phyloP scores from a whole-genome alignment of 768 basidiomycete genomes.

The Rhizopogon vulgaris region DNA sequence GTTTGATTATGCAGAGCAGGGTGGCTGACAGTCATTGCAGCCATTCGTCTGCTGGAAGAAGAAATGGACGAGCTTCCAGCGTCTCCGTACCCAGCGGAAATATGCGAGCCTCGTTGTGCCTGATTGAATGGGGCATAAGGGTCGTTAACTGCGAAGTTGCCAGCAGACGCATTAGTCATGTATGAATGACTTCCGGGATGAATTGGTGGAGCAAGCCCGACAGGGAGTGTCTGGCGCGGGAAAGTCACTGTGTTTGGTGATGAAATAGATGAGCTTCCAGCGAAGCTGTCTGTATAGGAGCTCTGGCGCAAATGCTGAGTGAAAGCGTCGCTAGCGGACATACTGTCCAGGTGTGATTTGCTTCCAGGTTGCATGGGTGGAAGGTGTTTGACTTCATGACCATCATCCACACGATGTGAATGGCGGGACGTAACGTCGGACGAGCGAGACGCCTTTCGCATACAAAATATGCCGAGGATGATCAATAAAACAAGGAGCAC shows the following conservation, averaged over 20 bases:
- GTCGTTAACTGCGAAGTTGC: neutral
- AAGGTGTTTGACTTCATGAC: slow-evolving; percentile 9
- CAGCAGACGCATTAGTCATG: slow-evolving; percentile 1
- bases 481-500: slow-evolving; percentile 46
- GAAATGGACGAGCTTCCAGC: slow-evolving; percentile 15
- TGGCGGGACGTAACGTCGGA: slow-evolving; percentile 26
- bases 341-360: neutral
- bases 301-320: slow-evolving; percentile 10
- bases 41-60: slow-evolving; percentile 31
- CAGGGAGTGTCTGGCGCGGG: slow-evolving; percentile 19
- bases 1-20: slow-evolving; percentile 7
- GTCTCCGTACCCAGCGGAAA: slow-evolving; percentile 13
- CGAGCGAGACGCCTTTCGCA: slow-evolving; percentile 13
- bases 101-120: slow-evolving; percentile 7
- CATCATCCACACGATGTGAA: slow-evolving; percentile 35
- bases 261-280: slow-evolving; percentile 21
- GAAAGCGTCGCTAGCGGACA: neutral
- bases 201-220: slow-evolving; percentile 8
- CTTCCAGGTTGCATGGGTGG: slow-evolving; percentile 6
- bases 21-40: slow-evolving; percentile 1
- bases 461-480: slow-evolving; percentile 44
- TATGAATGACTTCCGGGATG: neutral
- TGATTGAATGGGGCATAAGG: neutral
- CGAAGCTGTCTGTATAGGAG: slow-evolving; percentile 16
- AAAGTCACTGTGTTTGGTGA: slow-evolving; percentile 20